A percentile compares a stretch with the other conserved stretches of the same genome.
These are phyloP conservation scores for Fraxinus ornus DNA, from an alignment of 305 asterid species.

Conservation along the genomic window DNA sequence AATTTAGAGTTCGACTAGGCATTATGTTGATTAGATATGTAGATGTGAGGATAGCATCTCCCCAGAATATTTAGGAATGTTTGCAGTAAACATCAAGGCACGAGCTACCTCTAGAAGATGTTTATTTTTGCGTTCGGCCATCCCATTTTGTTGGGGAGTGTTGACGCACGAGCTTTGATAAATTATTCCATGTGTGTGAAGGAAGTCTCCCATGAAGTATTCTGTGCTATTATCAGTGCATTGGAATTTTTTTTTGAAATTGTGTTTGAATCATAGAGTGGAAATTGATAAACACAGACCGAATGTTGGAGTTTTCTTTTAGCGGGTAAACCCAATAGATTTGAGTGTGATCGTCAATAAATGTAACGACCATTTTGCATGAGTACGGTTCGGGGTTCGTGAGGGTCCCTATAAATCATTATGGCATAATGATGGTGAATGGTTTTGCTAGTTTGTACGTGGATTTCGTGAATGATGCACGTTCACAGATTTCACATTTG, in stretches of 20 bases:
- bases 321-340: neutral
- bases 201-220: neutral
- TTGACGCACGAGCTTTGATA: neutral
- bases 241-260: no score
- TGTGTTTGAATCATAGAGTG: neutral
- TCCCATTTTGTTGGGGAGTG: neutral
- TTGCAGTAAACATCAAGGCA: neutral
- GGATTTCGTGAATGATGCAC: neutral
- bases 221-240: neutral
- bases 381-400: neutral
- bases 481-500: neutral
- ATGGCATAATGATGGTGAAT: neutral
- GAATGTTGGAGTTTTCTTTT: neutral
- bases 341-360: neutral
- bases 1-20: neutral
- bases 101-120: neutral
- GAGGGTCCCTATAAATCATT: neutral
- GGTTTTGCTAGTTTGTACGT: neutral
- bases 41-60: neutral
- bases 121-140: neutral
- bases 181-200: neutral
- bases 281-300: neutral
- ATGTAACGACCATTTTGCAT: neutral
- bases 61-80: neutral
- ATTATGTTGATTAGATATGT: neutral